Base-by-base conservation (phyloP, 306 rosid species). In the Sphenostylis stenocarpa region DNA sequence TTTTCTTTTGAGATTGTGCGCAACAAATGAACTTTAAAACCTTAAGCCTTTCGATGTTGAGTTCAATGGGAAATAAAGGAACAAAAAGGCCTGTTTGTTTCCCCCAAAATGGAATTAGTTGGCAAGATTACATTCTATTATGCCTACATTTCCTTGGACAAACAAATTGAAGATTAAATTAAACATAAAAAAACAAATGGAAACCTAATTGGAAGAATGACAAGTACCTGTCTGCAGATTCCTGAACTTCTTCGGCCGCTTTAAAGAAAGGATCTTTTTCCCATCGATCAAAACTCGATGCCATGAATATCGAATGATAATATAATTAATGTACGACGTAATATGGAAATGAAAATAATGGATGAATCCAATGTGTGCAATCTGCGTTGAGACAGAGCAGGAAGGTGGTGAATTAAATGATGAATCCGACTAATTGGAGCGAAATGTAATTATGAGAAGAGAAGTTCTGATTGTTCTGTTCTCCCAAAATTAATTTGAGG, bases 211-310 rank as follows among this genome's bases (percentile, higher is more conserved):
- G 45, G 10, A 8, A 36, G 43, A 68, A 57, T 36, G 5, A 26
- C 16, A 74, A 26, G 6, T 76, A 95, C 99, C 99, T 92, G 80
- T 95, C 99, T 13, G 97, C 90, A 36, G 99, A 95, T 83, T 90
- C 96, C 79, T 95, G 99, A 89, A 95, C 97, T 80, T 95, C 94
- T 82, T 95, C 99, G 2, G 97, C 99, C 34, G 96, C 97, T 19
- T 85, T 76, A 82, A 95, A 95, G 84, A 88, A 95, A 36, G 97
- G 97, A 89, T 95, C 99, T 87, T 95, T 90, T 78, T 95, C 97
- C 99, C 99, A 95, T 43, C 94, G 96, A 73, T 92, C 88, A 70
- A 95, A 95, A 89, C 88, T 89, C 43, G 97, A 87, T 6, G 91
- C 94, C 99, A 95, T 94, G 70, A 66, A 63, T 45, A 75, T 17